Base-by-base conservation (phyloP, 768 basidiomycete species). In the Termitomyces bulborhizus region DNA sequence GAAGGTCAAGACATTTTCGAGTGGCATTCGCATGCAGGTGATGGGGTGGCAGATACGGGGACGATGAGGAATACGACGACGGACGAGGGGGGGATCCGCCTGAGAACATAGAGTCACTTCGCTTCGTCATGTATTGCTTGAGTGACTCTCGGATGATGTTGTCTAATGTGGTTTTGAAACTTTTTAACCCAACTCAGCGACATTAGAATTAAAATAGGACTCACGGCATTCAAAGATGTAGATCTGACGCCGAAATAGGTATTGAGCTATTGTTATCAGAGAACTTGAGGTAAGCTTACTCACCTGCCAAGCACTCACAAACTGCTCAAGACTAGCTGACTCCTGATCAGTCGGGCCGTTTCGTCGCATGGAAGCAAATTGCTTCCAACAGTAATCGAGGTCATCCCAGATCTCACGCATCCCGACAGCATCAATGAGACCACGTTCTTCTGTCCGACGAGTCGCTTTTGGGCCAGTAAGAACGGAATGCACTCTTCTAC, bases 211-310 rank as follows among this genome's bases (percentile, higher is more conserved):
- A 6, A 52, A 40, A 29, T 43, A 57, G 50, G 26, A 81, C 86
- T 76, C 67, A 88, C 86, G 80, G 67, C 89, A 92, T 69, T 95
- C 91, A 61, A 96, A 96, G 59, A 95, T 85, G 70, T 90, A 93
- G 53, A 93, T 88, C 84, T 90, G 24, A 9, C 12, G 24, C 64
- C 50, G 62, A 61, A 44, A 49, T 54, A 61, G 57, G 42, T 58
- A 56, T 47, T 60, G 31, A 60, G 57, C 61, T 46, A 52, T 43
- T 47, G 50, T 43, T 49, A 39, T 50, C 31, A 36, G 51, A 37
- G n/a, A 49, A 40, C 45, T 26, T 51, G 46, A 54, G 53, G 21
- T 52, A 21, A 57, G 34, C 51, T 12, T 36, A 70, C 81, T 60
- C 64, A 93, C 86, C 80, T 90, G 88, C 93, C 93, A 96, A 34